Evolutionary conservation across 1,284 basidiomycete species (phyloP).

Genomic region (Irpex sp.): DNA sequence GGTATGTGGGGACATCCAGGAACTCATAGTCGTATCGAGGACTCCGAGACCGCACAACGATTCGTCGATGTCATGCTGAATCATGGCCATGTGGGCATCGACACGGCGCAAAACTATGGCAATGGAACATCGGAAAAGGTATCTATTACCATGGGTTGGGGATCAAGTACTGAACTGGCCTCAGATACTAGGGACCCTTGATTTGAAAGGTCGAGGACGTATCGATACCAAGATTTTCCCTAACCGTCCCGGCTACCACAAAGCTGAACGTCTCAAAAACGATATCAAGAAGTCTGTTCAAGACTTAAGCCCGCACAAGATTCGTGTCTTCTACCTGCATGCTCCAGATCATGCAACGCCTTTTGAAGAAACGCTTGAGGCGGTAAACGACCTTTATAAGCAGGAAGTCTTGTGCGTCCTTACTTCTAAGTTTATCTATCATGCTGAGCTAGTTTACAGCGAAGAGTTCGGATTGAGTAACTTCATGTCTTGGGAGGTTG

Average conservation of each 20-base stretch:
- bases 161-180: no score
- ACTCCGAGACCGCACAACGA: conserved; percentile 47
- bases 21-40: conserved; percentile 48
- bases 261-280: conserved; percentile 41
- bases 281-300: conserved; percentile 48
- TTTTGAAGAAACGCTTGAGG: conserved; percentile 53
- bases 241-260: conserved; percentile 46
- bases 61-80: conserved; percentile 55
- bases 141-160: not conserved
- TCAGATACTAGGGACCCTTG: not conserved
- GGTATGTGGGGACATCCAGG: conserved; percentile 57
- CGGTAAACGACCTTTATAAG: conserved; percentile 50
- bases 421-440: not conserved
- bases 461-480: conserved; percentile 59
- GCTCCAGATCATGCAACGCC: conserved; percentile 56
- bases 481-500: conserved; percentile 58
- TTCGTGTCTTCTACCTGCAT: conserved; percentile 55
- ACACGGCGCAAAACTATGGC: conserved; percentile 58
- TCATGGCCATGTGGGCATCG: conserved; percentile 53
- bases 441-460: conserved; percentile 28
- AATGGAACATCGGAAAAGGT: conserved; percentile 60
- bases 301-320: conserved; percentile 43
- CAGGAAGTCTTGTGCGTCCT: conserved; percentile 48
- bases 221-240: conserved; percentile 47
- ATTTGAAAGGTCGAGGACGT: not conserved